Evolutionary conservation across 306 rosid species (phyloP).

Genomic region (Boehmeria nivea): DNA sequence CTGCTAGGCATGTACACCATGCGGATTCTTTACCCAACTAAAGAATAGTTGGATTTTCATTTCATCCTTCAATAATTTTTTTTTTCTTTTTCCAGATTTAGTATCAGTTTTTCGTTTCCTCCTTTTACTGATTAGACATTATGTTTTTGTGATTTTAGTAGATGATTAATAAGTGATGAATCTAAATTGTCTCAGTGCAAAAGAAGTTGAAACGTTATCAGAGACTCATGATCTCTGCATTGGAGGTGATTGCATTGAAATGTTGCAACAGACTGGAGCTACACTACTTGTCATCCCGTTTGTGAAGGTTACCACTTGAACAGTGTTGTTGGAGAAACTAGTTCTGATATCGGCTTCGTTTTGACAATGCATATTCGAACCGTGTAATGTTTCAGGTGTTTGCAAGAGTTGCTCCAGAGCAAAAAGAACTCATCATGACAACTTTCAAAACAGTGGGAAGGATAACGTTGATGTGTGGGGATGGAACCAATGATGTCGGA

Average conservation of each 20-base stretch:
- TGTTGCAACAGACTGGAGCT: conserved; percentile 79
- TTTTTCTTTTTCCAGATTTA: conserved; percentile 3
- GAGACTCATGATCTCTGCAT: conserved; percentile 90
- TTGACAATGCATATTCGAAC: conserved; percentile 13
- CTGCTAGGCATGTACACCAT: no score
- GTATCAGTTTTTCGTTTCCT: not conserved
- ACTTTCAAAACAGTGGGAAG: conserved; percentile 93
- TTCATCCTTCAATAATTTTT: not conserved
- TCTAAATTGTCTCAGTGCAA: conserved; percentile 47
- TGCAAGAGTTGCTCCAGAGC: conserved; percentile 99
- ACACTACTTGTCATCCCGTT: conserved; percentile 71
- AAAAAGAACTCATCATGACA: conserved; percentile 96
- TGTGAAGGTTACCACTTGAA: conserved; percentile 52
- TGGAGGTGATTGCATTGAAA: conserved; percentile 92
- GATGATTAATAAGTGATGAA: conserved; percentile 4
- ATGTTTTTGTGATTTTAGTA: conserved; percentile 1
- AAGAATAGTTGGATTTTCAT: not conserved
- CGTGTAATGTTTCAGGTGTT: conserved; percentile 57
- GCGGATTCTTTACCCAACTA: no score
- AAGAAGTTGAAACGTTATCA: conserved; percentile 73
- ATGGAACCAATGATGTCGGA: conserved; percentile 98
- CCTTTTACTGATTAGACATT: not conserved
- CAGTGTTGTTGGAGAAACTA: conserved; percentile 1
- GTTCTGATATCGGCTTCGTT: conserved; percentile 18
- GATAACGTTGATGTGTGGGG: conserved; percentile 94